Evolutionary conservation across 192 early-diverging fungal genomes (phyloP).

Genomic region (Coemansia sp.): DNA sequence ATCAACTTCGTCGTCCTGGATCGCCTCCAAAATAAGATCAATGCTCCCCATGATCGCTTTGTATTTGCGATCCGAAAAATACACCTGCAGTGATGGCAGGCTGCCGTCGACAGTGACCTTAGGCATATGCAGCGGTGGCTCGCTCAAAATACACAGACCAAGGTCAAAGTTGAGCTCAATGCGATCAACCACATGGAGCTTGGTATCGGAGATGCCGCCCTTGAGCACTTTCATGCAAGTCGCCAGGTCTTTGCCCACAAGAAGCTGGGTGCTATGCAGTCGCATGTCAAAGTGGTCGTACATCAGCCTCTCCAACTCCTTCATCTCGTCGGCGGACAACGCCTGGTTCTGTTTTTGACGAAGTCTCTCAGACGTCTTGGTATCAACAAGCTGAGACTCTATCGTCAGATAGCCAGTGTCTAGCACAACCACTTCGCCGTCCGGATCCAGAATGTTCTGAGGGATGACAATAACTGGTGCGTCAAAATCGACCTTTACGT

Average conservation of each 20-base stretch:
- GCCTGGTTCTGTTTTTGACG: conserved; percentile 67
- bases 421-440: conserved; percentile 75
- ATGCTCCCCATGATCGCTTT: conserved; percentile 81
- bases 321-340: conserved; percentile 67
- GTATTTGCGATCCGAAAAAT: conserved; percentile 94
- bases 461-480: conserved; percentile 95
- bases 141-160: conserved; percentile 82
- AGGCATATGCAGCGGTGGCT: conserved; percentile 70
- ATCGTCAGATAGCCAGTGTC: conserved; percentile 93
- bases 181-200: conserved; percentile 83
- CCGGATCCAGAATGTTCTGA: conserved; percentile 58
- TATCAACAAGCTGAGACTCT: conserved; percentile 78
- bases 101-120: conserved; percentile 77
- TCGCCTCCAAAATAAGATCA: conserved; percentile 64
- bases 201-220: conserved; percentile 47
- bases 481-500: conserved; percentile 92
- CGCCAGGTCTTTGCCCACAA: conserved; percentile 76
- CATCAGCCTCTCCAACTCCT: conserved; percentile 73
- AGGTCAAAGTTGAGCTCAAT: conserved; percentile 83
- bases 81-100: conserved; percentile 81
- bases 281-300: conserved; percentile 89
- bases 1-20: conserved; percentile 51
- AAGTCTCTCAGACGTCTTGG: conserved; percentile 65
- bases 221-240: conserved; percentile 71
- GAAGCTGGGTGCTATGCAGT: conserved; percentile 78